Base-by-base conservation (phyloP, 257 asterid species). In the Marsdenia floribunda region DNA sequence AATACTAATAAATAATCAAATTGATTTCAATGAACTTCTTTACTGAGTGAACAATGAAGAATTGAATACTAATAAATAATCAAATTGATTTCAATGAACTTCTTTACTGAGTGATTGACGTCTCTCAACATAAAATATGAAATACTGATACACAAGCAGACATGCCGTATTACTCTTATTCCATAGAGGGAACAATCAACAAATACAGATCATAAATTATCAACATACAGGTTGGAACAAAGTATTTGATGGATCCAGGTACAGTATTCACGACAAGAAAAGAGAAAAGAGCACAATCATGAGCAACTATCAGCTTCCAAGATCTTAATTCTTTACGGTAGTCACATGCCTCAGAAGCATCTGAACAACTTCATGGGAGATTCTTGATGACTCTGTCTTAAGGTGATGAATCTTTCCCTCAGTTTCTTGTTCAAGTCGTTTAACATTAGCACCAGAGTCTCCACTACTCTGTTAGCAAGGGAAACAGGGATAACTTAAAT, bases 321-420 rank as follows among this genome's bases (percentile, higher is more conserved):
- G 44, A 73, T 66, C 78, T 85, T 77, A 94, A 84, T 86, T 85
- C 90, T 88, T 90, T 35, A 92, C 91, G 4, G 91, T 76, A 19
- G 99, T 94, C 59, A 90, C 93, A 8, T 92, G 93, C 86, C 87
- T 88, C 87, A 90, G 88, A 81, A 92, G 99, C 97, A 94, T 88
- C 63, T 91, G 86, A 78, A 88, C 93, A 52, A 94, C 85, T 18
- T 90, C 97, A 0, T 84, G 80, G 63, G 97, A 89, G 77, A 94
- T 86, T 76, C 92, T 86, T 71, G 87, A 76, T 50, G 99, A 84
- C 81, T 92, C 88, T 6, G 80, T 70, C 84, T 89, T 94, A 63
- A 94, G 85, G 79, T 94, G 87, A 33, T 76, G 52, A 76, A 94
- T 92, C 84, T 94, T 94, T 33, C 60, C 89, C 0, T 76, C 87